Evolutionary conservation across 768 basidiomycete species (phyloP), one percentile per base, ranked within the genome.

Genomic region (Albatrellus ellisii): DNA sequence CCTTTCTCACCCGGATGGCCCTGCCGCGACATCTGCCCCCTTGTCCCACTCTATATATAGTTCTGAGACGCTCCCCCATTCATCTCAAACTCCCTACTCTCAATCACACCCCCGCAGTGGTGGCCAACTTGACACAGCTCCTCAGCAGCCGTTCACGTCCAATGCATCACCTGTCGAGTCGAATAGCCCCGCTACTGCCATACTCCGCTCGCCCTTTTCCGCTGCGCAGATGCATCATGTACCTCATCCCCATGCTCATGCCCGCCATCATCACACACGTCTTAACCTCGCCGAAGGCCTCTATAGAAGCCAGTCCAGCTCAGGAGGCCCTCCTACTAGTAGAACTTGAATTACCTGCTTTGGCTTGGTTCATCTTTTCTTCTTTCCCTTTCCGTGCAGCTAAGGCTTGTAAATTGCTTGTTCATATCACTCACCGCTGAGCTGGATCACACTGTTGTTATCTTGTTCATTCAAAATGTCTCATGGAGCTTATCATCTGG

Each of bases 191-290:
- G 20, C 37, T 26, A 38, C 42, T 36, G 38, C 39, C 68, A 64
- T 69, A 2, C 61, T 81, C 22, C 74, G 69, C 41, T 60, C 74
- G n/a, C 72, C 77, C 14, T 83, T 77, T 54, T 59, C 70, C 11
- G 55, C 66, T 4, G 54, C 67, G 18, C 77, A 72, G 53, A 80
- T 86, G 78, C 82, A 85, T 51, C 83, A 84, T 48, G 79, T 85
- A 34, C 79, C 82, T 1, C 82, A 84, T 48, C 79, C 82, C 2
- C 82, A 84, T 44, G 79, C 80, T 0, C 81, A 85, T 51, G 76
- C 81, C 0, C 71, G 79, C 26, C 79, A 81, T 47, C 82, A 79
- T 48, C 77, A 78, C 51, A 68, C 72, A 3, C 65, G 69, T 45
- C 48, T 77, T 31, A 65, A 64, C 51, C 48, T 53, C n/a, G 40